phyloP scores from a whole-genome alignment of 2,329 filamentous ascomycete species.

The Pseudogymnoascus sp. region DNA sequence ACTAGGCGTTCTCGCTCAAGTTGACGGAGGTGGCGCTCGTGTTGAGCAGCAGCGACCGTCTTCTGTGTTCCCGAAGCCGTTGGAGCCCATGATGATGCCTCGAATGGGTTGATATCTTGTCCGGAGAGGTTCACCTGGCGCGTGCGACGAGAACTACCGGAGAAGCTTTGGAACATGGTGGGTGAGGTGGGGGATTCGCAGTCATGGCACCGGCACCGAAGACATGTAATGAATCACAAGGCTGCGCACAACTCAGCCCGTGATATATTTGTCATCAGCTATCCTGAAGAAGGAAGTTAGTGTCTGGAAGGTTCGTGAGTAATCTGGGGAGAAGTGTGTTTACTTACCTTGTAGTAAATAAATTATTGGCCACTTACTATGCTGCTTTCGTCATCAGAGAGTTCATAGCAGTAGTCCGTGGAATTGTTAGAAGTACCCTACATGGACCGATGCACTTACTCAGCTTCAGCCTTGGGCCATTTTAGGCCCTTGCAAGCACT shows the following conservation, averaged over 20 bases:
- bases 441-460: slow-evolving; percentile 4
- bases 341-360: not conserved
- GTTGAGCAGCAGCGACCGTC: slow-evolving; percentile 77
- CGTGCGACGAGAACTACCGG: slow-evolving; percentile 73
- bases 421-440: not conserved
- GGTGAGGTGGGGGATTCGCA: slow-evolving; percentile 15
- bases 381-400: not conserved
- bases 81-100: slow-evolving; percentile 50
- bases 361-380: slow-evolving; percentile 5
- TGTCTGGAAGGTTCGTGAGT: not conserved
- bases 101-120: slow-evolving; percentile 73
- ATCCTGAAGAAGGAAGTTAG: not conserved
- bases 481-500: not conserved
- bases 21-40: slow-evolving; percentile 73
- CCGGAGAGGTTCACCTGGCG: slow-evolving; percentile 93
- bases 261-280: not conserved
- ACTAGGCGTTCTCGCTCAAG: slow-evolving; percentile 70
- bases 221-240: not conserved
- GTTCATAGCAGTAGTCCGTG: not conserved
- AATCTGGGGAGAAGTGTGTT: not conserved
- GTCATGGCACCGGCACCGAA: slow-evolving; percentile 11
- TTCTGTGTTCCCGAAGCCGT: slow-evolving; percentile 60
- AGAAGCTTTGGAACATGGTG: slow-evolving; percentile 86
- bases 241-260: not conserved
- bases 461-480: slow-evolving; percentile 2